Evolutionary conservation across 2,329 filamentous ascomycete genomes (phyloP).

Genomic region (Colletotrichum tropicicola): DNA sequence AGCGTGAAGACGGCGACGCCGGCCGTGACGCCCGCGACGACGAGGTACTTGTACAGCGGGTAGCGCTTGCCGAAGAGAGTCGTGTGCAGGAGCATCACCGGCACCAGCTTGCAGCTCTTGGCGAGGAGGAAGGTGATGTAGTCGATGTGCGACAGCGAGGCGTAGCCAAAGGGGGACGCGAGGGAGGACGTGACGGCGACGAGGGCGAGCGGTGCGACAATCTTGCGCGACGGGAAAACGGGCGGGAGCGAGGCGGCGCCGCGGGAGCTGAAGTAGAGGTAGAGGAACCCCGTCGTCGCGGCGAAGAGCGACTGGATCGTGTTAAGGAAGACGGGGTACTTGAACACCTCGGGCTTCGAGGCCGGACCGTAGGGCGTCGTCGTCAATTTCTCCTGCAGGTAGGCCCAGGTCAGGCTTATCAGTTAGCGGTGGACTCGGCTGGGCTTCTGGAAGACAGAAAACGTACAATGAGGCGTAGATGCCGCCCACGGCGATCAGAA

Average conservation of each 20-base stretch:
- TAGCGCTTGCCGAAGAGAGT: conserved; percentile 90
- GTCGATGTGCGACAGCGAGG: conserved; percentile 91
- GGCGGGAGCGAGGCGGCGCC: conserved; percentile 59
- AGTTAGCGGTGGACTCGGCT: neutral
- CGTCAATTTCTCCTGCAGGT: conserved; percentile 96
- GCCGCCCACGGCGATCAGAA: conserved; percentile 87
- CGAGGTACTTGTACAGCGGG: conserved; percentile 95
- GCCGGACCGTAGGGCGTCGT: conserved; percentile 83
- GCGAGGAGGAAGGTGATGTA: conserved; percentile 98
- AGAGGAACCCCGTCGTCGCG: conserved; percentile 81
- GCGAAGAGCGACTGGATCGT: conserved; percentile 94
- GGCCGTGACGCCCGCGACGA: conserved; percentile 88
- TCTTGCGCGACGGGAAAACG: conserved; percentile 80
- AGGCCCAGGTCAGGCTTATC: conserved; percentile 87
- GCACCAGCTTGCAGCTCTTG: conserved; percentile 98
- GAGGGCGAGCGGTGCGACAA: conserved; percentile 81
- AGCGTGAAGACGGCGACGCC: conserved; percentile 96
- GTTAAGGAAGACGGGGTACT: conserved; percentile 94
- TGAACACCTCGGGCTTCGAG: conserved; percentile 79
- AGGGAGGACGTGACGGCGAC: conserved; percentile 87
- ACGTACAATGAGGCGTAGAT: conserved; percentile 97
- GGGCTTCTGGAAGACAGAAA: neutral
- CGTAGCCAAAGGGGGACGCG: conserved; percentile 95
- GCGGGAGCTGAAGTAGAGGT: conserved; percentile 75
- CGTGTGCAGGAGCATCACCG: conserved; percentile 96